phyloP scores from a whole-genome alignment of 495 filamentous ascomycete species.

The Penicillium lagena region DNA sequence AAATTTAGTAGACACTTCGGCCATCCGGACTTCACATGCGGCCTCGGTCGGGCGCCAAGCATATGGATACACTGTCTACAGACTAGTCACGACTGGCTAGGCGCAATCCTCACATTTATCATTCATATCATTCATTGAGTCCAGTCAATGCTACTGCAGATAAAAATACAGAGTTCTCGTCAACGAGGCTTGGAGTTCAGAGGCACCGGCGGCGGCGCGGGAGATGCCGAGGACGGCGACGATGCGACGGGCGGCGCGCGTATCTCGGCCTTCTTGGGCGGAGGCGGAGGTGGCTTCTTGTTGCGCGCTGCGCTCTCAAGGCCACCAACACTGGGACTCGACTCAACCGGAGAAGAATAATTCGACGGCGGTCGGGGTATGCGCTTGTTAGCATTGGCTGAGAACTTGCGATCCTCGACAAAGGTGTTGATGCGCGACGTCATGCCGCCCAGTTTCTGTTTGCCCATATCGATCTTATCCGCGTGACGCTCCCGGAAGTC shows the following conservation, averaged over 20 bases:
- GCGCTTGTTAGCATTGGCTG: constrained; percentile 20
- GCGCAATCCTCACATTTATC: too few relatives aligned
- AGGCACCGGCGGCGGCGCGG: constrained; percentile 36
- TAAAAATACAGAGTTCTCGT: constrained; percentile 11
- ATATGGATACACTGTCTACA: neutral
- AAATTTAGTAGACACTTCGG: neutral
- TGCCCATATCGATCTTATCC: constrained; percentile 53
- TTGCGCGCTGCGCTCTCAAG: too few relatives aligned
- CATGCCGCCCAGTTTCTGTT: constrained; percentile 28
- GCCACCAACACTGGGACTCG: constrained; percentile 2
- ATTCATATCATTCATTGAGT: neutral
- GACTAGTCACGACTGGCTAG: too few relatives aligned
- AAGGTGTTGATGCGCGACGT: constrained; percentile 24
- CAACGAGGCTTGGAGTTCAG: constrained; percentile 39
- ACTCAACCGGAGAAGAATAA: constrained; percentile 3
- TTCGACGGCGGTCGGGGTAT: constrained; percentile 22
- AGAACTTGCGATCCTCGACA: constrained; percentile 28
- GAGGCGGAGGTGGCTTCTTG: constrained; percentile 66
- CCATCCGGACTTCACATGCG: constrained; percentile 17
- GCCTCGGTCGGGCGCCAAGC: constrained; percentile 10
- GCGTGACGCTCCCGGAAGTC: constrained; percentile 57
- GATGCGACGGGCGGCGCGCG: constrained; percentile 22
- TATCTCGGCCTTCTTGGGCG: constrained; percentile 52
- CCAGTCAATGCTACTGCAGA: neutral
- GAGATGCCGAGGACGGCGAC: constrained; percentile 9